A percentile compares a stretch with the other conserved stretches of the same genome.
Conservation (phyloP, 2,329 filamentous ascomycete genomes). For the Dactylella cylindrospora region DNA sequence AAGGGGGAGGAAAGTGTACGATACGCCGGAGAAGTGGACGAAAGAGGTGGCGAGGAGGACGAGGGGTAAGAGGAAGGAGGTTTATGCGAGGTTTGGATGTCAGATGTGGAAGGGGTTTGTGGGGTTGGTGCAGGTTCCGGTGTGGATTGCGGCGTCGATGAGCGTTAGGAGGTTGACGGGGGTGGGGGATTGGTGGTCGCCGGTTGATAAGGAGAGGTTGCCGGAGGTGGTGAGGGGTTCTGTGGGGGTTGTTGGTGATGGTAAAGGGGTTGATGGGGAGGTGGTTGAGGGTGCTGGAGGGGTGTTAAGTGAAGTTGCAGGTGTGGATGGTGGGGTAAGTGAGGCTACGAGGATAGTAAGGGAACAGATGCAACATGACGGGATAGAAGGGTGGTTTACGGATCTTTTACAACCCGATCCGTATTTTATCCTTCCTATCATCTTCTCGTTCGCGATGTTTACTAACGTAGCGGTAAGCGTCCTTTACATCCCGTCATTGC, state of each 20-base stretch:
- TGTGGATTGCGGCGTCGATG: constrained; percentile 46
- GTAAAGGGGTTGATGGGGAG: not conserved
- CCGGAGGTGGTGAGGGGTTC: not conserved
- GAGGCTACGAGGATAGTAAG: not conserved
- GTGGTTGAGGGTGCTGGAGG: not conserved
- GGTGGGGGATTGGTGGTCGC: constrained; percentile 1
- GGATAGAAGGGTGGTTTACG: constrained; percentile 44
- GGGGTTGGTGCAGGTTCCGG: constrained; percentile 45
- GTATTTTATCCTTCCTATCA: constrained; percentile 43
- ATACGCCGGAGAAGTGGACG: constrained; percentile 44
- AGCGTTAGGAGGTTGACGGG: constrained; percentile 43
- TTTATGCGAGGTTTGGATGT: constrained; percentile 45
- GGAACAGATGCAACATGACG: constrained; percentile 27
- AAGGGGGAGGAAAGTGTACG: constrained; percentile 14
- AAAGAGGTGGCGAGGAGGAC: constrained; percentile 18
- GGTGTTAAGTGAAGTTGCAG: not conserved
- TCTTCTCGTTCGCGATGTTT: constrained; percentile 45
- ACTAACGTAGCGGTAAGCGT: constrained; percentile 43
- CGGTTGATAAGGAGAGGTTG: not conserved
- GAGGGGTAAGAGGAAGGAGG: constrained; percentile 36
- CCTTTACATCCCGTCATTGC: not conserved
- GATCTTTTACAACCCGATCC: constrained; percentile 46
- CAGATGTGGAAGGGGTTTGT: constrained; percentile 47
- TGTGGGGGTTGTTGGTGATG: no score
- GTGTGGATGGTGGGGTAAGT: no score